Conservation (phyloP, 345 rosid species). For the Gynandropsis gynandra region DNA sequence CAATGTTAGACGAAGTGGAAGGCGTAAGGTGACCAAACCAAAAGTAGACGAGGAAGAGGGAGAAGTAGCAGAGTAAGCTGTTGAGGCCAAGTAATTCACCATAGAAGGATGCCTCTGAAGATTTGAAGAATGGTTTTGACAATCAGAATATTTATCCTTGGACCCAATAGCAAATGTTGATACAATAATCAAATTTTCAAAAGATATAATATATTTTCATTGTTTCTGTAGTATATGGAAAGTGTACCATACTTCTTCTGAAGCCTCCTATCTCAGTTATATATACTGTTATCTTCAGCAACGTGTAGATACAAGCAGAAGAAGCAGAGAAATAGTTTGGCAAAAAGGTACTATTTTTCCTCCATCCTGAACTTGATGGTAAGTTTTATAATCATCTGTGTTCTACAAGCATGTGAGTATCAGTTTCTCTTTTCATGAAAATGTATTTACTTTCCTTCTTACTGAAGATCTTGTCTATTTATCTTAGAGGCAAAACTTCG, state of each 20-base stretch:
- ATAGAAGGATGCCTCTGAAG: not conserved
- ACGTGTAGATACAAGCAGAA: not conserved
- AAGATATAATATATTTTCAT: slow-evolving; percentile 14
- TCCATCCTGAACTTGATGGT: slow-evolving; percentile 16
- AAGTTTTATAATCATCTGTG: slow-evolving; percentile 19
- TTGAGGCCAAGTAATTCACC: slow-evolving; percentile 16
- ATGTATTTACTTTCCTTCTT: too few relatives aligned
- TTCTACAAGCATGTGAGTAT: slow-evolving; percentile 16
- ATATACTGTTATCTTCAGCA: not conserved
- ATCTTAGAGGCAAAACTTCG: too few relatives aligned
- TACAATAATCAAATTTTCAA: slow-evolving; percentile 9
- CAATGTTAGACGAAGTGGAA: slow-evolving; percentile 49
- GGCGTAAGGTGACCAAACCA: slow-evolving; percentile 52
- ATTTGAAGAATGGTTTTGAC: slow-evolving; percentile 21
- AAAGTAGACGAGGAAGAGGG: slow-evolving; percentile 27
- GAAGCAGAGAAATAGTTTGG: too few relatives aligned
- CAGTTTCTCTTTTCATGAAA: not conserved
- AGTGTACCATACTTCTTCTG: too few relatives aligned
- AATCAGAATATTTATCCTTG: slow-evolving; percentile 19
- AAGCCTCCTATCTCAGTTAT: too few relatives aligned
- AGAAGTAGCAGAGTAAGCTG: slow-evolving; percentile 23
- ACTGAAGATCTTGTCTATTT: too few relatives aligned
- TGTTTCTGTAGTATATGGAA: too few relatives aligned
- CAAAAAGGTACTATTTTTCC: slow-evolving; percentile 7
- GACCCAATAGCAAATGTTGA: slow-evolving; percentile 4